Conservation (phyloP, 1,139 yeast genomes). For the Protomyces inundatus region DNA sequence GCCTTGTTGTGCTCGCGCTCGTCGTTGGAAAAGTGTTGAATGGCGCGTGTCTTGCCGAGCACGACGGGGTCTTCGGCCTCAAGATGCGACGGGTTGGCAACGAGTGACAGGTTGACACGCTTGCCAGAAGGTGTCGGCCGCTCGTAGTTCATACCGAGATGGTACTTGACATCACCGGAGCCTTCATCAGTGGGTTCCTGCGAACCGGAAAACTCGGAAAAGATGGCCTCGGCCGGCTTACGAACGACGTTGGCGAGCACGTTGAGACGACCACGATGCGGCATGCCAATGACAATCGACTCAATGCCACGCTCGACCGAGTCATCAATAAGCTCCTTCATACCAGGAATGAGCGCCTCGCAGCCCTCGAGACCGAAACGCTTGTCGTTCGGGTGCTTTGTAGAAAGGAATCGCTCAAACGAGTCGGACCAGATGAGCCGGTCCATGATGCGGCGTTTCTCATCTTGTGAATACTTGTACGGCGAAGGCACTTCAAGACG, state of each 20-base stretch:
- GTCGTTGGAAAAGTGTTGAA: constrained; percentile 86
- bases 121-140: constrained; percentile 99
- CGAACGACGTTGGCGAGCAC: constrained; percentile 97
- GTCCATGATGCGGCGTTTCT: constrained; percentile 93
- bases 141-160: constrained; percentile 97
- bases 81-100: constrained; percentile 97
- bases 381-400: constrained; percentile 97
- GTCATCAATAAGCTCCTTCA: constrained; percentile 90
- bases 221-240: constrained; percentile 96
- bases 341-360: constrained; percentile 93
- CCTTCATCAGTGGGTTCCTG: constrained; percentile 73
- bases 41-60: constrained; percentile 94
- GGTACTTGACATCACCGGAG: constrained; percentile 98
- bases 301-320: constrained; percentile 91
- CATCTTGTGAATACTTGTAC: constrained; percentile 73
- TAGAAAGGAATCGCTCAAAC: constrained; percentile 83
- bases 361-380: constrained; percentile 99
- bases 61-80: constrained; percentile 99
- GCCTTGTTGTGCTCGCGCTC: constrained; percentile 79
- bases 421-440: constrained; percentile 95
- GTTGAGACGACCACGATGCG: constrained; percentile 98
- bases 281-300: constrained; percentile 98
- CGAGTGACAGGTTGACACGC: constrained; percentile 87
- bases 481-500: constrained; percentile 91
- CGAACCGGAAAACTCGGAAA: constrained; percentile 91